A percentile compares a stretch with the other conserved stretches of the same genome.
phyloP scores from a whole-genome alignment of 805 yeast species.

The Cyberlindnera nakhonratchasimensis region DNA sequence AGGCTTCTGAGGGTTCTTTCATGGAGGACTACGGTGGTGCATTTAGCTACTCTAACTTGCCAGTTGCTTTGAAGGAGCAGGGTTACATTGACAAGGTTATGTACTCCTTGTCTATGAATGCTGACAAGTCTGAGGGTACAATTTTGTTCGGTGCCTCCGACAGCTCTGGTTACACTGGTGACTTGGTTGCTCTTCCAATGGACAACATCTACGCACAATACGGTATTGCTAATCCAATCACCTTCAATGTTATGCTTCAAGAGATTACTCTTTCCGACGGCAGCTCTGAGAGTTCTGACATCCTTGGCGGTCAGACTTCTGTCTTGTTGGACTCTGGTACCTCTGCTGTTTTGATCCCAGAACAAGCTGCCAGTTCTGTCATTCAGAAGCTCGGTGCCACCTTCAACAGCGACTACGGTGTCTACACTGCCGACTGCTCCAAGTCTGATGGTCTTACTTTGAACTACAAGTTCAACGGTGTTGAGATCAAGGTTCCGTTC shows the following conservation, averaged over 20 bases:
- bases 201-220: constrained; percentile 29
- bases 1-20: constrained; percentile 38
- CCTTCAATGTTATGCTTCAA: constrained; percentile 31
- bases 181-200: constrained; percentile 41
- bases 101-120: constrained; percentile 54
- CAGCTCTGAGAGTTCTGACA: background rate
- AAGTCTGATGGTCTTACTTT: background rate
- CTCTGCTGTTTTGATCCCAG: constrained; percentile 46
- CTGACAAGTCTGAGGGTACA: constrained; percentile 40
- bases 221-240: constrained; percentile 37
- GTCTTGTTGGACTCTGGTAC: constrained; percentile 56
- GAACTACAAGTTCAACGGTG: constrained; percentile 5
- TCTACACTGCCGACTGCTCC: constrained; percentile 5
- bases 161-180: constrained; percentile 48
- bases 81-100: constrained; percentile 49
- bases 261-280: background rate
- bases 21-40: constrained; percentile 5
- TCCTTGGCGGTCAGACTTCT: constrained; percentile 27
- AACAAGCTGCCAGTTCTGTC: constrained; percentile 6
- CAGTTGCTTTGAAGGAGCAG: constrained; percentile 48
- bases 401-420: constrained; percentile 25
- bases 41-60: constrained; percentile 42
- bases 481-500: constrained; percentile 5
- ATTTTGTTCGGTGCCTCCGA: constrained; percentile 67
- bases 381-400: constrained; percentile 15